These are phyloP conservation scores for Emmonsiellopsis sp. DNA, from an alignment of 2,329 filamentous ascomycete genomes.

Conservation along the genomic window DNA sequence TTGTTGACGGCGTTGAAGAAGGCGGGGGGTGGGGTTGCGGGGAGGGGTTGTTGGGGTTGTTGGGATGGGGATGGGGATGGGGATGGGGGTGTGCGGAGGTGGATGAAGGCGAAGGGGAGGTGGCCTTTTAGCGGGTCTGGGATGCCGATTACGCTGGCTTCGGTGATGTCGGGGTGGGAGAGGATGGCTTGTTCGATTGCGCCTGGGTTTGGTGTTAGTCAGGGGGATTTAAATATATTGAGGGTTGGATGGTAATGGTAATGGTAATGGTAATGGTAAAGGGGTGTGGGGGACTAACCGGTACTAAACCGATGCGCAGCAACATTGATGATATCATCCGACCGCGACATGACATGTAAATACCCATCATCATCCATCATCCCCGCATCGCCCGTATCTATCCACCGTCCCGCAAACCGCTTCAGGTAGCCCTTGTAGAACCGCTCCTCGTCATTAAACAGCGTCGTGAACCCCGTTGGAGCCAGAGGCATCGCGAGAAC, in stretches of 20 bases:
- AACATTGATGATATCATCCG: slow-evolving; percentile 92
- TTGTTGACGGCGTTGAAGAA: slow-evolving; percentile 37
- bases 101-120: slow-evolving; percentile 82
- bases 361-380: slow-evolving; percentile 68
- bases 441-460: slow-evolving; percentile 77
- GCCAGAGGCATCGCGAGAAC: slow-evolving; percentile 74
- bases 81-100: slow-evolving; percentile 35
- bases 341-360: slow-evolving; percentile 53
- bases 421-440: slow-evolving; percentile 81
- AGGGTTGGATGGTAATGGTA: neutral
- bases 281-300: slow-evolving; percentile 41
- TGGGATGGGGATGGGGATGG: slow-evolving; percentile 13
- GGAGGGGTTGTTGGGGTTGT: slow-evolving; percentile 21
- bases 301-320: slow-evolving; percentile 85
- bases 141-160: slow-evolving; percentile 78
- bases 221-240: too few species aligned
- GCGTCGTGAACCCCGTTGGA: slow-evolving; percentile 73
- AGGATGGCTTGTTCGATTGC: slow-evolving; percentile 87
- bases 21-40: slow-evolving; percentile 28
- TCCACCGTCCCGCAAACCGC: slow-evolving; percentile 69
- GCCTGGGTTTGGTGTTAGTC: slow-evolving; percentile 38
- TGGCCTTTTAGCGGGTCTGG: slow-evolving; percentile 83
- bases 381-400: slow-evolving; percentile 87
- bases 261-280: slow-evolving; percentile 4
- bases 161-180: slow-evolving; percentile 66